Evolutionary conservation across 2,329 filamentous ascomycete genomes (phyloP).

Genomic region (Nakataea oryzae): DNA sequence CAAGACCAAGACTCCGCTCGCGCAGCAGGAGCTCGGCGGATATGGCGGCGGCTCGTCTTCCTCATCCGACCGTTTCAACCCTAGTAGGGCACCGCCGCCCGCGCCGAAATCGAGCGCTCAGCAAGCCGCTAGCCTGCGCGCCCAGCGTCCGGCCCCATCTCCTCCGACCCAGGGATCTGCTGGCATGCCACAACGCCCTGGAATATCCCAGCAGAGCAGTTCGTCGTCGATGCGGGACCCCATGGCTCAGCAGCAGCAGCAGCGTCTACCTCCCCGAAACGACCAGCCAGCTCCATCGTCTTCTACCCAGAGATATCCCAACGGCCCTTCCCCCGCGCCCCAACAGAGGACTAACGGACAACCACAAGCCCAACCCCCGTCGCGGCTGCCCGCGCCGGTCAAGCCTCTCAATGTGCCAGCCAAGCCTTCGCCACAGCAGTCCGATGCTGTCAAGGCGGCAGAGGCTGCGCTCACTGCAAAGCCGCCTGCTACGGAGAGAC

Average conservation of each 20-base stretch:
- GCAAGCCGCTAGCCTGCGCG: constrained; percentile 45
- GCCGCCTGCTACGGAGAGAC: constrained; percentile 57
- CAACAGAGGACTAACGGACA: constrained; percentile 37
- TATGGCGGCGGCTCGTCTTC: constrained; percentile 41
- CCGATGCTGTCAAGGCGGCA: constrained; percentile 74
- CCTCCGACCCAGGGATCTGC: constrained; percentile 41
- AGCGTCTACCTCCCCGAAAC: constrained; percentile 31
- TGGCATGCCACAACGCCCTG: constrained; percentile 29
- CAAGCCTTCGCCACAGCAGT: constrained; percentile 44
- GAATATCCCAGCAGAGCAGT: constrained; percentile 37
- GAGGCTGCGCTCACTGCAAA: constrained; percentile 84
- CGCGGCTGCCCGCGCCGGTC: constrained; percentile 51
- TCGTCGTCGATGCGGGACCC: constrained; percentile 33
- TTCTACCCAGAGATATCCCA: constrained; percentile 46
- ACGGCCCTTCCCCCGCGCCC: constrained; percentile 39
- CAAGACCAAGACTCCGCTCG: constrained; percentile 67
- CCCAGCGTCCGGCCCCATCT: constrained; percentile 75
- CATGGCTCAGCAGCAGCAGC: constrained; percentile 24
- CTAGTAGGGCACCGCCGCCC: constrained; percentile 72
- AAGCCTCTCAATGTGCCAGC: constrained; percentile 71
- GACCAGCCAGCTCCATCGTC: constrained; percentile 35
- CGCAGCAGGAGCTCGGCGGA: constrained; percentile 82
- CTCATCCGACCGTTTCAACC: constrained; percentile 65
- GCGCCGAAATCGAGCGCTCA: constrained; percentile 43
- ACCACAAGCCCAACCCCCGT: constrained; percentile 29